Conservation (phyloP, 345 rosid genomes). For the Psidium guajava region DNA sequence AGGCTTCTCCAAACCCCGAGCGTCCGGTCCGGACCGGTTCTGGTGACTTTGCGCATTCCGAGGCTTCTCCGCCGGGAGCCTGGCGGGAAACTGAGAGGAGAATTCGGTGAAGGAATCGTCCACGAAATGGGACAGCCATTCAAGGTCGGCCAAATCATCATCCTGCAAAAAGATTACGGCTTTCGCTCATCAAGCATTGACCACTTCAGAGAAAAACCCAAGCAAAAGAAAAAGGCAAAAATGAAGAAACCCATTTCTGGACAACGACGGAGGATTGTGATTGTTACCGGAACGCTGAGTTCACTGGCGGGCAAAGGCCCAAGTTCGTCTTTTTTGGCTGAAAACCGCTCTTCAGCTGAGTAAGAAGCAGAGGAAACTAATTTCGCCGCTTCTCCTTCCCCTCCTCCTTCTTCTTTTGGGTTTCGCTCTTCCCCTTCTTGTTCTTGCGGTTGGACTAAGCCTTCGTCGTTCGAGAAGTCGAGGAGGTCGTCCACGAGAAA, state of each 20-base stretch:
- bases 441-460: slow-evolving; percentile 22
- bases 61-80: slow-evolving; percentile 13
- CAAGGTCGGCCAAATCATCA: slow-evolving; percentile 63
- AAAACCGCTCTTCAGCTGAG: slow-evolving; percentile 1
- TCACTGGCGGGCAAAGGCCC: slow-evolving; percentile 38
- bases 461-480: slow-evolving; percentile 68
- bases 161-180: slow-evolving; percentile 27
- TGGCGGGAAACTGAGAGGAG: slow-evolving; percentile 33
- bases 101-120: slow-evolving; percentile 69
- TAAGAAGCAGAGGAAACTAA: background rate
- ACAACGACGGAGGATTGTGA: background rate
- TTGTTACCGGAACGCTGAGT: slow-evolving; percentile 54
- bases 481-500: slow-evolving; percentile 67
- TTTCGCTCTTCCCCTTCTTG: slow-evolving; percentile 2
- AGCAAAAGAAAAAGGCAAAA: background rate
- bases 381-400: slow-evolving; percentile 5
- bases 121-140: slow-evolving; percentile 83
- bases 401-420: background rate
- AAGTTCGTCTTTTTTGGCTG: slow-evolving; percentile 18
- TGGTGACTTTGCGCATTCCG: background rate
- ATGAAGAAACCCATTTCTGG: background rate
- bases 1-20: slow-evolving; percentile 4
- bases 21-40: slow-evolving; percentile 12
- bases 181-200: background rate
- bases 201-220: background rate